These are phyloP conservation scores for Dendrobium chrysotoxum DNA, from an alignment of 106 monocot genomes.

Conservation along the genomic window DNA sequence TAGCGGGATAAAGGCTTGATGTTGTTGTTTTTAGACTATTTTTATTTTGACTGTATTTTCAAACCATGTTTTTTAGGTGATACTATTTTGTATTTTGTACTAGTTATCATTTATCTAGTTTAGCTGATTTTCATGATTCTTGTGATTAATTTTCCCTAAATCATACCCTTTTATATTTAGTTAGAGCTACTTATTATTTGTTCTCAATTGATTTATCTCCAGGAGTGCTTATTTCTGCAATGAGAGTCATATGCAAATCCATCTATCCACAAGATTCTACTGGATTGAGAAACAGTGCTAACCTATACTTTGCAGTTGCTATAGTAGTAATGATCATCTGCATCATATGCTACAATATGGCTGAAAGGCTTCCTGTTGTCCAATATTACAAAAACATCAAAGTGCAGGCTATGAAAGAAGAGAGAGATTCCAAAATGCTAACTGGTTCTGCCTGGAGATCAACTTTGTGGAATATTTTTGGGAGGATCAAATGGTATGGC, in stretches of 20 bases:
- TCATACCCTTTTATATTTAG: not conserved
- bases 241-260: slow-evolving; percentile 42
- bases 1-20: too few relatives aligned
- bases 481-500: slow-evolving; percentile 37
- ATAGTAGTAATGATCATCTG: slow-evolving; percentile 43
- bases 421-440: slow-evolving; percentile 9
- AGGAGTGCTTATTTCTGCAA: slow-evolving; percentile 47
- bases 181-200: not conserved
- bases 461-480: slow-evolving; percentile 31
- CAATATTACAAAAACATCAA: slow-evolving; percentile 40
- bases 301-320: slow-evolving; percentile 39
- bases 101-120: not conserved
- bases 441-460: slow-evolving; percentile 31
- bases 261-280: slow-evolving; percentile 35
- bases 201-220: not conserved
- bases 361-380: slow-evolving; percentile 36
- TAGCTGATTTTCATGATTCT: not conserved
- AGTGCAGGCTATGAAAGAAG: slow-evolving; percentile 28
- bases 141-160: not conserved
- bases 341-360: slow-evolving; percentile 41
- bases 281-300: slow-evolving; percentile 47
- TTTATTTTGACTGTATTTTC: not conserved
- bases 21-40: not conserved
- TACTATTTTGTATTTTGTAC: too few relatives aligned
- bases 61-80: not conserved